Conservation (phyloP, 1,284 basidiomycete genomes). For the Cutaneotrichosporon cyanovorans region DNA sequence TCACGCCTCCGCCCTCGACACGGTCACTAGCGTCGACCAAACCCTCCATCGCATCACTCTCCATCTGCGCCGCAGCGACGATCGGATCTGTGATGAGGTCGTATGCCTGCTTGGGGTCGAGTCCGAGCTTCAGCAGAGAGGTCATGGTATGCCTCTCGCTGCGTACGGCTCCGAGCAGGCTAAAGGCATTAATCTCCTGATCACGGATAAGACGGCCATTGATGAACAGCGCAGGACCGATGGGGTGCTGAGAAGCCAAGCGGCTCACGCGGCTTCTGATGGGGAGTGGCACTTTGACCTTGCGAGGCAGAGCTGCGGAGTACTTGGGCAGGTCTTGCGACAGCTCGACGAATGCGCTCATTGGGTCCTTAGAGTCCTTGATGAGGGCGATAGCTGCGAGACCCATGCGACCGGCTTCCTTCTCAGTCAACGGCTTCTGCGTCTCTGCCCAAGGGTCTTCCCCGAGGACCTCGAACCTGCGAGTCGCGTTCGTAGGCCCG, state of each 20-base stretch:
- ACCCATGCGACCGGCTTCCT: conserved; percentile 55
- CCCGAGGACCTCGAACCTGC: conserved; percentile 29
- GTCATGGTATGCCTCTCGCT: conserved; percentile 63
- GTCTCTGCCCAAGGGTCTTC: conserved; percentile 48
- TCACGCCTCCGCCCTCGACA: conserved; percentile 63
- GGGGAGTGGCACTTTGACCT: conserved; percentile 48
- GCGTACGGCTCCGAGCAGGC: conserved; percentile 61
- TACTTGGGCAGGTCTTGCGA: conserved; percentile 84
- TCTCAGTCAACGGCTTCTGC: conserved; percentile 55
- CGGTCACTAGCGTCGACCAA: conserved; percentile 82
- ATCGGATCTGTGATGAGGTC: conserved; percentile 61
- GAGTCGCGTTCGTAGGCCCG: neutral
- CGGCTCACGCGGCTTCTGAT: conserved; percentile 55
- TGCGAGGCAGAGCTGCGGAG: conserved; percentile 60
- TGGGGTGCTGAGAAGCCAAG: conserved; percentile 45
- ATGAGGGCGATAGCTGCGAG: conserved; percentile 67
- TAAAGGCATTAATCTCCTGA: conserved; percentile 63
- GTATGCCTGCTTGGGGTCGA: conserved; percentile 59
- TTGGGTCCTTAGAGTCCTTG: conserved; percentile 53
- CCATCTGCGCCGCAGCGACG: conserved; percentile 52
- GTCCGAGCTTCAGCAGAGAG: conserved; percentile 56
- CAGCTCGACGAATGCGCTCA: conserved; percentile 61
- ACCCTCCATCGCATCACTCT: conserved; percentile 57
- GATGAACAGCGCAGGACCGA: conserved; percentile 54
- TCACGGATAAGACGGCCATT: conserved; percentile 63